Evolutionary conservation across 305 asterid genomes (phyloP).

Genomic region (Solanum hybrid): DNA sequence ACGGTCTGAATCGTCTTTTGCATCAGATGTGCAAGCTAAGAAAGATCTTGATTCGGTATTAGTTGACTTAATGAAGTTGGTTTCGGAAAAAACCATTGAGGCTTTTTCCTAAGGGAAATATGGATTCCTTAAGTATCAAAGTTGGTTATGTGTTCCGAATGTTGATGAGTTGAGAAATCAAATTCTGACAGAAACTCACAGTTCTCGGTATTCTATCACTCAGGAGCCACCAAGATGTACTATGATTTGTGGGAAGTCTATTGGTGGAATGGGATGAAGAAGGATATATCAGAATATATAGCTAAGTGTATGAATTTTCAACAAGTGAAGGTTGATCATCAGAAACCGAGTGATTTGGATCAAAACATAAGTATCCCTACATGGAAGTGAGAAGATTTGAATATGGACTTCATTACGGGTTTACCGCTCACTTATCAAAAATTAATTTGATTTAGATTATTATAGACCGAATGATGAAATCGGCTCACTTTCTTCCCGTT

Average conservation of each 20-base stretch:
- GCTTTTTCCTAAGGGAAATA: neutral
- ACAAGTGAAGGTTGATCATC: neutral
- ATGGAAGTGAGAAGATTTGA: neutral
- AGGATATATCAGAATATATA: neutral
- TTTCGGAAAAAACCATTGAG: too few species aligned
- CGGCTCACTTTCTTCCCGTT: neutral
- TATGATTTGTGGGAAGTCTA: neutral
- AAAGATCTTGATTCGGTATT: too few species aligned
- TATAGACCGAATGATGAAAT: neutral
- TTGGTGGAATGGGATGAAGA: neutral
- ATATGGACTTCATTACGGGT: neutral
- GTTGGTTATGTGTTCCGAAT: neutral
- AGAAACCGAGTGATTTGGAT: neutral
- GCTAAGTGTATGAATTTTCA: neutral
- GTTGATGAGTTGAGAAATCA: neutral
- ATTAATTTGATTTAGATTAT: too few species aligned
- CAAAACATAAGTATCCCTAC: neutral
- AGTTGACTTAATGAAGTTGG: neutral
- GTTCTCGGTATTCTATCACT: neutral
- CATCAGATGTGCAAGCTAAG: neutral
- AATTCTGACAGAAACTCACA: too few species aligned
- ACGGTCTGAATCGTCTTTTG: too few species aligned
- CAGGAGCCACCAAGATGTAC: neutral
- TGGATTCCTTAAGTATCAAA: neutral
- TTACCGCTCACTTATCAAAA: too few species aligned